Base-by-base conservation (phyloP, 495 filamentous ascomycete species). In the Rhypophila decipiens region DNA sequence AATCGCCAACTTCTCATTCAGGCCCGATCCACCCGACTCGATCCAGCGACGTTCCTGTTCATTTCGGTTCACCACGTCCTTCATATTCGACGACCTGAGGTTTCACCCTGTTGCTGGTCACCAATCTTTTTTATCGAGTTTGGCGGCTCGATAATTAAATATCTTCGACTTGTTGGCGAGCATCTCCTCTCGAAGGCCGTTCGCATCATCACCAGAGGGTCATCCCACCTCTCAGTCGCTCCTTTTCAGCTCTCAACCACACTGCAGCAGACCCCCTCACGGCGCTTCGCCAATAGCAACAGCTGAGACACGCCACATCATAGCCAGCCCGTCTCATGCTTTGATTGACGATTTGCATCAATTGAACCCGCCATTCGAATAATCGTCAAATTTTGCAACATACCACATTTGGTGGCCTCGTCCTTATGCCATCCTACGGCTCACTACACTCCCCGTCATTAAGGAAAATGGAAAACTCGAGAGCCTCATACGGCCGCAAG, bases 401-500 rank as follows among this genome's bases (percentile, higher is more conserved):
- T 83, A 61, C 69, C 83, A 47, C 70, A 76, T 55, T 87, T n/a
- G n/a, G n/a, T n/a, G n/a, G n/a, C 24, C 42, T 54, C 49, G 51
- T 51, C 67, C 73, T 64, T 74, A 87, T 86, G 84, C 82, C 81
- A 67, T 75, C 77, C 50, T 87, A 86, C 83, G 79, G 79, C 56
- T 85, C 83, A 61, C 69, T 83, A 47, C 70, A 76, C 55, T 87
- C 86, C 57, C 83, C 85, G 50, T 88, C 88, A 50, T 66, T 90
- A 55, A 77, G 74, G 68, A 91, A 90, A 79, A 90, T 93, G 86
- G 83, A 88, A 66, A 59, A 73, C 54, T 71, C 74, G 31, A 64
- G 72, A 56, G 71, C 74, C 69, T 73, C 59, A 59, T 79, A 80
- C 60, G 71, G 73, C 35, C 71, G 74, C 45, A 74, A 69, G 56